Percentiles rank a stretch among this genome's conserved stretches.
Conservation (phyloP, 768 basidiomycete genomes). For the Gyrodon lividus region DNA sequence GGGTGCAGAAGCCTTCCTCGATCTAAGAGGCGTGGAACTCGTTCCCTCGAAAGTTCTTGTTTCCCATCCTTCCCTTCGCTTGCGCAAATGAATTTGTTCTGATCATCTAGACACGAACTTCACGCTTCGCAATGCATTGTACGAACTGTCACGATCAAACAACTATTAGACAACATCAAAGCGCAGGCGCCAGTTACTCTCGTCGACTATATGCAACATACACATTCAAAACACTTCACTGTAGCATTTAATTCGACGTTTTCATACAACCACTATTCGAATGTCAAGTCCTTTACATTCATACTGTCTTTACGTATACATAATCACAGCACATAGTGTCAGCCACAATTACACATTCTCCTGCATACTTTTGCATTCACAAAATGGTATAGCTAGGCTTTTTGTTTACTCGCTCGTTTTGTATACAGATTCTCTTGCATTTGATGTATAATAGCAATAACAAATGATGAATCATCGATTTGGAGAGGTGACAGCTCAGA, state of each 20-base stretch:
- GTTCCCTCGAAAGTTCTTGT: neutral
- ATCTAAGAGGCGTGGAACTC: neutral
- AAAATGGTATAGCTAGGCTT: neutral
- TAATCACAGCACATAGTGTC: neutral
- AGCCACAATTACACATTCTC: neutral
- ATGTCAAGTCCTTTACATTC: neutral
- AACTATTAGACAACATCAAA: constrained; percentile 25
- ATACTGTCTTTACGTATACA: neutral
- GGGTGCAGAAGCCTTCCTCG: neutral
- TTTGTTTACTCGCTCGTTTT: neutral
- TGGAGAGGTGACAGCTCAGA: no score
- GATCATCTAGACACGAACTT: constrained; percentile 20
- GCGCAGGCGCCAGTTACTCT: neutral
- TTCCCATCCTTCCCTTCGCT: constrained; percentile 12
- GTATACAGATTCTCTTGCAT: neutral
- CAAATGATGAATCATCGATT: neutral
- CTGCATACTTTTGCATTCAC: neutral
- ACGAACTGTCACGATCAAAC: constrained; percentile 25
- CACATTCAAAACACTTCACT: neutral
- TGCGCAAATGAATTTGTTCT: neutral
- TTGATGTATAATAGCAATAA: neutral
- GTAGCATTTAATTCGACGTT: neutral
- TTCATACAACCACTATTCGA: neutral
- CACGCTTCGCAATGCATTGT: constrained; percentile 28
- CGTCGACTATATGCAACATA: neutral